Percentiles rank a stretch among this genome's conserved stretches.
Conservation (phyloP, 768 basidiomycete species). For the Tricholoma sp. region DNA sequence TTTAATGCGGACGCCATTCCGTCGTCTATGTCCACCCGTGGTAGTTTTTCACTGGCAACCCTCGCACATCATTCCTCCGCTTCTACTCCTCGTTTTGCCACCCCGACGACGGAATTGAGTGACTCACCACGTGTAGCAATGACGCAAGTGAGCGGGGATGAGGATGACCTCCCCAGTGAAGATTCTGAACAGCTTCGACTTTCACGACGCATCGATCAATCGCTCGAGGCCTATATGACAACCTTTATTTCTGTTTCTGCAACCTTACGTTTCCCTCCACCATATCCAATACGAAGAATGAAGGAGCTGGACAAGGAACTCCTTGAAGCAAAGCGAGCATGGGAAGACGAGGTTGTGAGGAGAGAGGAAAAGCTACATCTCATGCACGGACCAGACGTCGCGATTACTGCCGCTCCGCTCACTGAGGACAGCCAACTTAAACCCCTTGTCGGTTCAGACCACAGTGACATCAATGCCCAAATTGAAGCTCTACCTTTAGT, state of each 20-base stretch:
- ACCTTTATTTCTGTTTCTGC: conserved; percentile 94
- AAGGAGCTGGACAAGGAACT: conserved; percentile 81
- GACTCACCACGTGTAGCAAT: conserved; percentile 14
- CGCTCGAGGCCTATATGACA: conserved; percentile 76
- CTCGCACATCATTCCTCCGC: conserved; percentile 24
- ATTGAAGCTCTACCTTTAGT: conserved; percentile 51
- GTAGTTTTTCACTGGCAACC: conserved; percentile 18
- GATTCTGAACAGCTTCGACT: conserved; percentile 67
- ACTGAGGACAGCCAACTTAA: conserved; percentile 19
- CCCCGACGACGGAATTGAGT: conserved; percentile 17
- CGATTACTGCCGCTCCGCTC: conserved; percentile 29
- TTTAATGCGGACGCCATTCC: conserved; percentile 66
- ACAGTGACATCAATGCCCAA: conserved; percentile 58
- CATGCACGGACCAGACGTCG: conserved; percentile 38
- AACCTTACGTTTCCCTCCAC: conserved; percentile 87
- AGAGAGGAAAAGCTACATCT: conserved; percentile 61
- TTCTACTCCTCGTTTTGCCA: conserved; percentile 25
- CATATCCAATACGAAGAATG: conserved; percentile 84
- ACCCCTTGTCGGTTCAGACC: conserved; percentile 16
- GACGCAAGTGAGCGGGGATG: conserved; percentile 27
- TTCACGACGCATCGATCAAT: conserved; percentile 72
- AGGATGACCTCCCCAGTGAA: conserved; percentile 56
- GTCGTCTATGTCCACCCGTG: conserved; percentile 24
- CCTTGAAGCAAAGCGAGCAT: conserved; percentile 60
- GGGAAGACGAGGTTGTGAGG: conserved; percentile 84